Evolutionary conservation across 164 flowering plant species (phyloP).

Genomic region (Tetracentron sinense): DNA sequence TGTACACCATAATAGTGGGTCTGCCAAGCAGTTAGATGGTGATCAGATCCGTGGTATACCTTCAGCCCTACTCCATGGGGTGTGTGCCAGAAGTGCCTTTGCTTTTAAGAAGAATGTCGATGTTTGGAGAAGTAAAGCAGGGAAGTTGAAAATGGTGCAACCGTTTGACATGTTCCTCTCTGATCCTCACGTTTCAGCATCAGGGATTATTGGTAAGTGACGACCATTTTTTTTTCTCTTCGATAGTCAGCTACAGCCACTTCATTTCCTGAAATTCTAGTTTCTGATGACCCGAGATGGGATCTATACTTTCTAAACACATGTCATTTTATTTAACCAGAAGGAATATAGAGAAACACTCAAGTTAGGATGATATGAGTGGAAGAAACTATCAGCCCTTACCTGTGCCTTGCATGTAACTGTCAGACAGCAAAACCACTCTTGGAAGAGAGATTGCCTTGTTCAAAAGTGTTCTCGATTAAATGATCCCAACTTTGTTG

Average conservation of each 20-base stretch:
- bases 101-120: slow-evolving; percentile 55
- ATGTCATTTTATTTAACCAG: background rate
- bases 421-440: too few species aligned
- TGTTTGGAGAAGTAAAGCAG: slow-evolving; percentile 66
- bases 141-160: slow-evolving; percentile 65
- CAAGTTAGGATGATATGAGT: background rate
- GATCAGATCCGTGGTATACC: slow-evolving; percentile 36
- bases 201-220: slow-evolving; percentile 64
- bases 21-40: slow-evolving; percentile 36
- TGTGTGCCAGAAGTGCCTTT: slow-evolving; percentile 52
- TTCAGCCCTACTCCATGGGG: slow-evolving; percentile 53
- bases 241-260: slow-evolving; percentile 8
- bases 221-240: background rate
- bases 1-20: slow-evolving; percentile 50
- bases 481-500: background rate
- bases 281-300: background rate
- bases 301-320: background rate
- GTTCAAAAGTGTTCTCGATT: background rate
- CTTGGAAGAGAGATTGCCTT: background rate
- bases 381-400: too few species aligned
- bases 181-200: slow-evolving; percentile 66
- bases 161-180: slow-evolving; percentile 79
- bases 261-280: background rate
- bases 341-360: background rate
- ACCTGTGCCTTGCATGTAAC: too few species aligned